Percentiles rank a stretch among this genome's conserved stretches.
phyloP scores from a whole-genome alignment of 2,329 filamentous ascomycete genomes.

The Parascedosporium putredinis region DNA sequence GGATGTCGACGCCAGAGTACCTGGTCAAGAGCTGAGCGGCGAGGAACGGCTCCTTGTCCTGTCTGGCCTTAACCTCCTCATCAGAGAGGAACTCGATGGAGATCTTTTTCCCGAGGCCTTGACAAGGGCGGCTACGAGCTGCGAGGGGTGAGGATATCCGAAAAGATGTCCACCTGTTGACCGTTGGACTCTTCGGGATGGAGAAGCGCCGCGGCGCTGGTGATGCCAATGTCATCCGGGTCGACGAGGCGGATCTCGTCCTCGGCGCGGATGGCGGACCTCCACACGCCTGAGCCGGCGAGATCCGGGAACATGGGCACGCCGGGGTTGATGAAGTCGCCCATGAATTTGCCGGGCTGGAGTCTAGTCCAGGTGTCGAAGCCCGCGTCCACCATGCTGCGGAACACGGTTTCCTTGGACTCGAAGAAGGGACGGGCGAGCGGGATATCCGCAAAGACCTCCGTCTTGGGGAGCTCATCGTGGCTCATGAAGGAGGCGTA shows the following conservation, averaged over 20 bases:
- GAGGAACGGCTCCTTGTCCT: conserved; percentile 26
- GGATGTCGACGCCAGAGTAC: not conserved
- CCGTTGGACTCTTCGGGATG: conserved; percentile 28
- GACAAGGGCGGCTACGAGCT: conserved; percentile 26
- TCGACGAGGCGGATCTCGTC: conserved; percentile 32
- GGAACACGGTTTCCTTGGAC: conserved; percentile 32
- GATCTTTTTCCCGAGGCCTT: conserved; percentile 24
- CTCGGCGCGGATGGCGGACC: conserved; percentile 23
- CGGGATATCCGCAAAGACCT: conserved; percentile 17
- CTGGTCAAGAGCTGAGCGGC: conserved; percentile 22
- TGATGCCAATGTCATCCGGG: conserved; percentile 34
- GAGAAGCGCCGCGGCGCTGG: conserved; percentile 31
- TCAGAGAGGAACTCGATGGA: conserved; percentile 27
- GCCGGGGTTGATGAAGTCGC: conserved; percentile 34
- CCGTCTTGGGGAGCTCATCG: conserved; percentile 17
- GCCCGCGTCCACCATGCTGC: conserved; percentile 22
- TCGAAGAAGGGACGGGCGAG: conserved; percentile 20
- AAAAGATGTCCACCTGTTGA: conserved; percentile 28
- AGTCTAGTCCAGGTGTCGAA: conserved; percentile 37
- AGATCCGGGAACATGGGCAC: conserved; percentile 29
- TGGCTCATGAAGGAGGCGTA: conserved; percentile 24
- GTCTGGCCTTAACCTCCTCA: conserved; percentile 24
- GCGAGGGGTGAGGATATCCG: conserved; percentile 26
- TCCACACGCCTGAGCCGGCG: conserved; percentile 25
- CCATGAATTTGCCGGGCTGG: conserved; percentile 40